These are phyloP conservation scores for Exophiala aquamarina DNA, from an alignment of 2,329 filamentous ascomycete species.

Conservation along the genomic window DNA sequence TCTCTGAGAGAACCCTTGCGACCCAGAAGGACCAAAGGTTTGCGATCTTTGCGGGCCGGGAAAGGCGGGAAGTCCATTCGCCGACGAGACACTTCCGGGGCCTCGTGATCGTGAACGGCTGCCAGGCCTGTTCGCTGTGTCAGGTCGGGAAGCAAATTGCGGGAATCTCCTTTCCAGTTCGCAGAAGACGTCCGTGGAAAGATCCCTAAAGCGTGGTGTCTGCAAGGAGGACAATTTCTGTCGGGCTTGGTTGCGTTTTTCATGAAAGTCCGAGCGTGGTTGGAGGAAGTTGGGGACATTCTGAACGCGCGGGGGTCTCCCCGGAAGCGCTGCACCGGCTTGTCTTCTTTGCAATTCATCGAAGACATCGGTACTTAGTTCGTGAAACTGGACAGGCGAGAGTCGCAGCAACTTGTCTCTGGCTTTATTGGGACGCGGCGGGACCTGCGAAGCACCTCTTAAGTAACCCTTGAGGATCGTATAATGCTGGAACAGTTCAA, in stretches of 20 bases:
- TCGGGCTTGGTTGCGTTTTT: constrained; percentile 95
- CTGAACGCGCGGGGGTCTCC: constrained; percentile 40
- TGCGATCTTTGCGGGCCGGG: constrained; percentile 29
- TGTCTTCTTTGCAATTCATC: constrained; percentile 91
- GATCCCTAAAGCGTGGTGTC: constrained; percentile 80
- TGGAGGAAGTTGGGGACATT: constrained; percentile 69
- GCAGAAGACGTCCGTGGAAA: constrained; percentile 94
- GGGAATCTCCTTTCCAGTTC: constrained; percentile 91
- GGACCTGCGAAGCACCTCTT: constrained; percentile 36
- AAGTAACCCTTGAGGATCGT: constrained; percentile 74
- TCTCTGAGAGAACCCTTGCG: constrained; percentile 15
- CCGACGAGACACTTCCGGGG: constrained; percentile 54
- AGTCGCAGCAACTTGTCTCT: constrained; percentile 91
- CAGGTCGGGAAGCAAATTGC: constrained; percentile 64
- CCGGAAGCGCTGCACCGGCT: constrained; percentile 51
- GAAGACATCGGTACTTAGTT: constrained; percentile 95
- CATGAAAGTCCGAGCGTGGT: constrained; percentile 88
- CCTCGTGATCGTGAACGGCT: constrained; percentile 62
- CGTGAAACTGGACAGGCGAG: constrained; percentile 90
- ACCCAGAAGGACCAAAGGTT: constrained; percentile 17
- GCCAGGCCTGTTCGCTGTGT: constrained; percentile 69
- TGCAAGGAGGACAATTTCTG: constrained; percentile 91
- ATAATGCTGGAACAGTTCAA: constrained; percentile 78
- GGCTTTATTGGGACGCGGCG: constrained; percentile 69
- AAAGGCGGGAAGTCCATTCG: constrained; percentile 41